Evolutionary conservation across 2,329 filamentous ascomycete species (phyloP).

Genomic region (Cladosporium sp.): DNA sequence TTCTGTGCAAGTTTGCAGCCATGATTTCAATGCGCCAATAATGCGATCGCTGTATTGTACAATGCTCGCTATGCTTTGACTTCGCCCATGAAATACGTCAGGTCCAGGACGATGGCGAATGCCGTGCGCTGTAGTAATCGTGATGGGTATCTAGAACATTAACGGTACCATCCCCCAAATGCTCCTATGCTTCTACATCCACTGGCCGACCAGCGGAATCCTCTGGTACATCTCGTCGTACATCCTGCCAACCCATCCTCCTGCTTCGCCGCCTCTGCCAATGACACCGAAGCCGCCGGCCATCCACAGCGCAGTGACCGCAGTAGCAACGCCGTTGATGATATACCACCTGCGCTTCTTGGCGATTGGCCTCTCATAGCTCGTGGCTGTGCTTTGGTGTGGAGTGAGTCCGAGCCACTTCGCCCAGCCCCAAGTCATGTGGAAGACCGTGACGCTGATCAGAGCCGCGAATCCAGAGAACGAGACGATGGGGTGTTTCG

Average conservation of each 20-base stretch:
- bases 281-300: slow-evolving; percentile 78
- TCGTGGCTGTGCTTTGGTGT: slow-evolving; percentile 51
- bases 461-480: slow-evolving; percentile 69
- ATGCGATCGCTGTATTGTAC: not conserved
- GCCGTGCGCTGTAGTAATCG: not conserved
- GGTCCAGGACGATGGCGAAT: not conserved
- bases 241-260: slow-evolving; percentile 76
- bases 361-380: slow-evolving; percentile 51
- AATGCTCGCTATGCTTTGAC: not conserved
- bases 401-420: slow-evolving; percentile 73
- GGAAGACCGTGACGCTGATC: slow-evolving; percentile 67
- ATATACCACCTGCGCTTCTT: slow-evolving; percentile 68
- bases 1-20: not conserved
- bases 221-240: slow-evolving; percentile 73
- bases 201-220: slow-evolving; percentile 58
- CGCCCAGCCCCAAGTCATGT: slow-evolving; percentile 83
- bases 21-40: not conserved
- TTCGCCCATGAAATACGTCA: not conserved
- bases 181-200: slow-evolving; percentile 30
- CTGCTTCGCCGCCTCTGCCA: slow-evolving; percentile 65
- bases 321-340: slow-evolving; percentile 65
- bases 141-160: slow-evolving; percentile 17
- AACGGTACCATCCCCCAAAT: not conserved
- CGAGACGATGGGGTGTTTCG: slow-evolving; percentile 65
- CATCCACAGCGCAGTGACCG: slow-evolving; percentile 70